A percentile compares a stretch with the other conserved stretches of the same genome.
Evolutionary conservation across 176 grass and related monocot genomes (phyloP).

Genomic region (Oryza longistaminata): DNA sequence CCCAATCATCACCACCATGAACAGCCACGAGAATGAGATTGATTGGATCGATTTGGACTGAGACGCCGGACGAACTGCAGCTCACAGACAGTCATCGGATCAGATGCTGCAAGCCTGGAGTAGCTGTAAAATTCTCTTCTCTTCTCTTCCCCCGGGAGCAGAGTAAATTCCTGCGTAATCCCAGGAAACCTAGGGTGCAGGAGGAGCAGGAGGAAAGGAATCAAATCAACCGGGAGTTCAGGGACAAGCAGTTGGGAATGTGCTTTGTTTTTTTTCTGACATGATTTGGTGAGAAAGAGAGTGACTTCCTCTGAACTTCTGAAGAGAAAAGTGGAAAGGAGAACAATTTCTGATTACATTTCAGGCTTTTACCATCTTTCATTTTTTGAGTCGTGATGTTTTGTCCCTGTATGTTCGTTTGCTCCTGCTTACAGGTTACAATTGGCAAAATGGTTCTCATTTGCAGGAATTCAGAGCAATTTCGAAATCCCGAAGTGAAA

Average conservation of each 20-base stretch:
- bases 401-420: constrained; percentile 29
- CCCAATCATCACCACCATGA: neutral
- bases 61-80: neutral
- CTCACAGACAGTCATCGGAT: neutral
- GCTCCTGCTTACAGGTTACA: neutral
- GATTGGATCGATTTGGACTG: neutral
- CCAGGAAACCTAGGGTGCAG: neutral
- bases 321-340: neutral
- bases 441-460: neutral
- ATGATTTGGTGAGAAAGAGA: neutral
- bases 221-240: neutral
- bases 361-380: neutral
- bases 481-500: neutral
- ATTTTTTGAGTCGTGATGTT: neutral
- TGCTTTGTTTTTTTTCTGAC: neutral
- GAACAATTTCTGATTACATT: neutral
- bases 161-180: neutral
- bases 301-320: neutral
- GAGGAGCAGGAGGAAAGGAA: too few species aligned
- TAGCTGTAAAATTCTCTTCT: neutral
- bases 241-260: neutral
- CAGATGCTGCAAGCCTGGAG: too few species aligned
- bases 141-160: neutral
- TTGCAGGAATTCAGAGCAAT: neutral
- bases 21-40: neutral